Conservation (phyloP, 441 rosid species). For the Capsella rubella region DNA sequence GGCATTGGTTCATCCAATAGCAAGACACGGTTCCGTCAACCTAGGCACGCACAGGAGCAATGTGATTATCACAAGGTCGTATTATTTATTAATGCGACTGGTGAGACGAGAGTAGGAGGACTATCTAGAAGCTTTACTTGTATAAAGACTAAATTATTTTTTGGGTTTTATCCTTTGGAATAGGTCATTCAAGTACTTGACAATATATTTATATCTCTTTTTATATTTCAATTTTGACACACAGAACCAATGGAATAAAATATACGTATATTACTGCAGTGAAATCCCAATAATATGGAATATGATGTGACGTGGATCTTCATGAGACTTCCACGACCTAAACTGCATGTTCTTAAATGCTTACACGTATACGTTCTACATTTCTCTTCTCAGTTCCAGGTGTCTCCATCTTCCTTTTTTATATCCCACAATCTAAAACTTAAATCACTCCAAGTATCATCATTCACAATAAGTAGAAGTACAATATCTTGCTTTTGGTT, state of each 20-base stretch:
- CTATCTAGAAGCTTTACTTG: not conserved
- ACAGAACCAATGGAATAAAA: not conserved
- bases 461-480: not conserved
- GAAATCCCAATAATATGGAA: slow-evolving; percentile 14
- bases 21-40: not conserved
- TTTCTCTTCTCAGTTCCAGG: slow-evolving; percentile 48
- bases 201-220: not conserved
- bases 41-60: not conserved
- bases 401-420: slow-evolving; percentile 32
- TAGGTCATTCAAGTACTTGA: not conserved
- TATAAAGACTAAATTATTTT: not conserved
- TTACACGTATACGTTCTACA: slow-evolving; percentile 45
- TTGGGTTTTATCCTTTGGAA: not conserved
- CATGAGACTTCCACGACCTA: slow-evolving; percentile 51
- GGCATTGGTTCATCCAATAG: not conserved
- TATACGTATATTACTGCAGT: not conserved
- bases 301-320: slow-evolving; percentile 50
- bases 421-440: slow-evolving; percentile 10
- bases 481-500: not conserved
- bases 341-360: slow-evolving; percentile 18
- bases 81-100: not conserved
- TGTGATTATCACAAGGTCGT: not conserved
- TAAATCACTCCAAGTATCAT: not conserved
- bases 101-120: not conserved
- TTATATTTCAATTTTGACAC: not conserved